Conservation (phyloP, 2,329 filamentous ascomycete genomes). For the Atkinsonella hypoxylon region DNA sequence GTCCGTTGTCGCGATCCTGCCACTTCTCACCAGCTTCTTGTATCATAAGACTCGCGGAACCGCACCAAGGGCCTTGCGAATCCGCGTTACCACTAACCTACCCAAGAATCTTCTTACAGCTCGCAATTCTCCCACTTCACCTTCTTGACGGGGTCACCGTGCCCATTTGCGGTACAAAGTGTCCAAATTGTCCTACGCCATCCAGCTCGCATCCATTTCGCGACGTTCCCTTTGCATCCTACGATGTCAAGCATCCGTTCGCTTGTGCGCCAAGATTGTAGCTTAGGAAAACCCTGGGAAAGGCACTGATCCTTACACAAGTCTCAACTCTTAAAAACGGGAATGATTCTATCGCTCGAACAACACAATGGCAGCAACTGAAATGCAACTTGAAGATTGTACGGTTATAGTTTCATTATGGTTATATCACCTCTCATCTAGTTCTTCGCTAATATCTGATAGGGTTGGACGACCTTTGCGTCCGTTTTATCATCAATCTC, state of each 20-base stretch:
- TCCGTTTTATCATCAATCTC: slow-evolving; percentile 96
- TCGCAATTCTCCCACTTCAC: too few species aligned
- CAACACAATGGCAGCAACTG: slow-evolving; percentile 59
- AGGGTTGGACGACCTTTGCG: slow-evolving; percentile 96
- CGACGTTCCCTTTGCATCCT: slow-evolving; percentile 1
- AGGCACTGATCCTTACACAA: slow-evolving; percentile 2
- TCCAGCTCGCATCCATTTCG: neutral
- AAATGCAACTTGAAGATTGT: slow-evolving; percentile 88
- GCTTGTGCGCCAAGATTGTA: slow-evolving; percentile 17
- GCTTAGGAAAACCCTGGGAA: slow-evolving; percentile 20
- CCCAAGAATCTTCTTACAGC: too few species aligned
- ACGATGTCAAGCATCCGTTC: slow-evolving; percentile 22
- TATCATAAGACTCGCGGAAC: too few species aligned
- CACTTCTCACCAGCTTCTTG: too few species aligned
- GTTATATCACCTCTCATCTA: neutral
- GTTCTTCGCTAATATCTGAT: slow-evolving; percentile 14
- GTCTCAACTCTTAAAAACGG: neutral
- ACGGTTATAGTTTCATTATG: slow-evolving; percentile 19
- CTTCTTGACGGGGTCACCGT: neutral
- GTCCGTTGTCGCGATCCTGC: too few species aligned
- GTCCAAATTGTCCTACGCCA: neutral
- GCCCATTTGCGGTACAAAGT: neutral
- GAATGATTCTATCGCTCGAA: slow-evolving; percentile 10
- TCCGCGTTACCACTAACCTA: too few species aligned
- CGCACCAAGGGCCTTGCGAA: too few species aligned